Conservation (phyloP, 768 basidiomycete genomes). For the Russula dissimulans region DNA sequence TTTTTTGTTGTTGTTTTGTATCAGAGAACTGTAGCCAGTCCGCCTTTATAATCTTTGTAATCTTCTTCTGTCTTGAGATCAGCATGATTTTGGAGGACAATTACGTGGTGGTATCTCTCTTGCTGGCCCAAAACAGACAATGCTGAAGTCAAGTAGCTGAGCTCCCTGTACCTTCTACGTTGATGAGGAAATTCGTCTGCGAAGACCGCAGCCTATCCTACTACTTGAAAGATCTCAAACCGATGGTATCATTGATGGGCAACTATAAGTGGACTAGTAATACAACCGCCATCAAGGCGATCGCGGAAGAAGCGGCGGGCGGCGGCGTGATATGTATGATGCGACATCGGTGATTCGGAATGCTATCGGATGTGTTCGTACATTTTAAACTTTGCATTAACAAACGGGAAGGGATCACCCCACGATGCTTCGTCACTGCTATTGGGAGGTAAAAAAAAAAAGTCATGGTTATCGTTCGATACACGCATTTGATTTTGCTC, state of each 20-base stretch:
- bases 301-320: background rate
- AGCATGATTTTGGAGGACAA: background rate
- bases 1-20: background rate
- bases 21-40: slow-evolving; percentile 5
- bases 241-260: background rate
- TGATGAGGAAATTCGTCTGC: no score
- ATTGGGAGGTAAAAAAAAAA: no score
- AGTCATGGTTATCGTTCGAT: background rate
- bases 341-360: background rate
- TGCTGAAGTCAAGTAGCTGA: no score
- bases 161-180: no score
- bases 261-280: background rate
- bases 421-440: slow-evolving; percentile 28
- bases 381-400: slow-evolving; percentile 18
- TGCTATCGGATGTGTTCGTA: slow-evolving; percentile 19
- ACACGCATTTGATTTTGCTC: background rate
- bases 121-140: no score
- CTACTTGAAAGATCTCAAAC: background rate
- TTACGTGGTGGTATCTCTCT: no score
- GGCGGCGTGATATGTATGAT: background rate
- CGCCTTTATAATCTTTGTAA: slow-evolving; percentile 2
- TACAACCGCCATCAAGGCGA: background rate
- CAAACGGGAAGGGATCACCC: slow-evolving; percentile 21
- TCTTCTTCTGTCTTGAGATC: background rate
- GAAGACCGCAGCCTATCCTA: no score